phyloP scores from a whole-genome alignment of 495 filamentous ascomycete genomes.

The Bacidia gigantensis region DNA sequence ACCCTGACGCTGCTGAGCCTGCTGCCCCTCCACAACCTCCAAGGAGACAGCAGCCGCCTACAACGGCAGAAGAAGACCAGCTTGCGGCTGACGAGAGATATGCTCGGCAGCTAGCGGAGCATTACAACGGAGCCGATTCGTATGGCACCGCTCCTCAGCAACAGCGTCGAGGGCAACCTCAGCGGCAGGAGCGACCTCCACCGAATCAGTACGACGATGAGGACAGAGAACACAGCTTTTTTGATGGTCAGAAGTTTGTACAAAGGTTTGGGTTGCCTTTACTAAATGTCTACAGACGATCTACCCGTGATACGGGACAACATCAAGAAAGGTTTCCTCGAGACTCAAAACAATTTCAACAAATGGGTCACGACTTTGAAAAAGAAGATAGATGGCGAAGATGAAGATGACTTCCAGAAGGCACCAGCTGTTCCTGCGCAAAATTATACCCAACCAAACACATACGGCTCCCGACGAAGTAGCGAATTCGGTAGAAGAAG shows the following conservation, averaged over 20 bases:
- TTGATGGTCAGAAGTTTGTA: conserved; percentile 49
- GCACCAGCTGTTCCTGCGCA: conserved; percentile 26
- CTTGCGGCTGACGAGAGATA: conserved; percentile 85
- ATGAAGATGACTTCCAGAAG: conserved; percentile 37
- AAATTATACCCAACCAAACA: conserved; percentile 28
- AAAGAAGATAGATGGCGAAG: conserved; percentile 82
- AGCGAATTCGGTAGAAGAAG: conserved; percentile 51
- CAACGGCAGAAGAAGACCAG: conserved; percentile 56
- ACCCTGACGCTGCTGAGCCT: conserved; percentile 69
- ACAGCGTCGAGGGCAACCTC: conserved; percentile 12
- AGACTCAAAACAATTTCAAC: conserved; percentile 89
- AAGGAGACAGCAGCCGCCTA: conserved; percentile 36
- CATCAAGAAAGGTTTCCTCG: conserved; percentile 83
- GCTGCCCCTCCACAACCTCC: conserved; percentile 52
- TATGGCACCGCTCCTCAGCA: conserved; percentile 33
- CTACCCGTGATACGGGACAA: conserved; percentile 88
- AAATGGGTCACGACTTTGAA: conserved; percentile 79
- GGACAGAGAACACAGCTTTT: conserved; percentile 67
- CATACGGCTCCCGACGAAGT: conserved; percentile 39
- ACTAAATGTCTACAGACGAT: conserved; percentile 45
- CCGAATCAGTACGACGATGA: conserved; percentile 34
- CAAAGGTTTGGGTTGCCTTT: not conserved
- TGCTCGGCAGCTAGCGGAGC: conserved; percentile 83
- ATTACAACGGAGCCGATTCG: conserved; percentile 53
- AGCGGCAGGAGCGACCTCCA: conserved; percentile 19